A percentile compares a stretch with the other conserved stretches of the same genome.
Conservation (phyloP, 306 rosid genomes). For the Senna tora region DNA sequence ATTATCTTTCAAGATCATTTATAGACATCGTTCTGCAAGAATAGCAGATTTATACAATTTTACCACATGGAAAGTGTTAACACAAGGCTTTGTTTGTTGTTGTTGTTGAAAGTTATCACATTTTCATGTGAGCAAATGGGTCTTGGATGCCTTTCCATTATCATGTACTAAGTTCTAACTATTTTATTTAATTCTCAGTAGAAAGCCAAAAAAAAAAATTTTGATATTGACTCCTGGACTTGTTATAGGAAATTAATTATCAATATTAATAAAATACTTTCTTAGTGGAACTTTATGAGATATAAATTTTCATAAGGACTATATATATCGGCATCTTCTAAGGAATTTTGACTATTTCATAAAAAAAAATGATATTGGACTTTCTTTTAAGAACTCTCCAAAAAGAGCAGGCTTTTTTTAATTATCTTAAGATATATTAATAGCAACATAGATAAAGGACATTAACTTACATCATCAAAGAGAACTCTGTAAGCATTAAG, state of each 20-base stretch:
- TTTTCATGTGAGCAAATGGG: background rate
- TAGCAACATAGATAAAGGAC: conserved; percentile 2
- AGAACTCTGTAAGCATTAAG: conserved; percentile 68
- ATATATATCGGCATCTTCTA: background rate
- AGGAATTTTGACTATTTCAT: background rate
- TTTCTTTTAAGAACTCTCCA: background rate
- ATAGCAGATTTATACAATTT: background rate
- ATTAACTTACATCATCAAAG: conserved; percentile 59
- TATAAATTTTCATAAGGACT: background rate
- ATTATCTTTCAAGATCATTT: background rate
- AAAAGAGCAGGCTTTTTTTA: background rate
- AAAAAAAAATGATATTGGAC: background rate
- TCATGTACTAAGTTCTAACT: background rate
- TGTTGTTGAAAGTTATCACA: background rate
- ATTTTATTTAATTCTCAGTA: background rate
- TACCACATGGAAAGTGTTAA: too few relatives aligned
- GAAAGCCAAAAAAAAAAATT: background rate
- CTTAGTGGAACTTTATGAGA: background rate
- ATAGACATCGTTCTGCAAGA: background rate
- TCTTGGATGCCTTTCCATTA: background rate
- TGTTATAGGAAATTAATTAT: background rate
- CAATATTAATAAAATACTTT: background rate
- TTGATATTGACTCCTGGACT: background rate
- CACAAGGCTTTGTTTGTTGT: too few relatives aligned
- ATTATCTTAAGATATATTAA: background rate